These are phyloP conservation scores for Cladorrhinum sp. DNA, from an alignment of 2,329 filamentous ascomycete species.

Conservation along the genomic window DNA sequence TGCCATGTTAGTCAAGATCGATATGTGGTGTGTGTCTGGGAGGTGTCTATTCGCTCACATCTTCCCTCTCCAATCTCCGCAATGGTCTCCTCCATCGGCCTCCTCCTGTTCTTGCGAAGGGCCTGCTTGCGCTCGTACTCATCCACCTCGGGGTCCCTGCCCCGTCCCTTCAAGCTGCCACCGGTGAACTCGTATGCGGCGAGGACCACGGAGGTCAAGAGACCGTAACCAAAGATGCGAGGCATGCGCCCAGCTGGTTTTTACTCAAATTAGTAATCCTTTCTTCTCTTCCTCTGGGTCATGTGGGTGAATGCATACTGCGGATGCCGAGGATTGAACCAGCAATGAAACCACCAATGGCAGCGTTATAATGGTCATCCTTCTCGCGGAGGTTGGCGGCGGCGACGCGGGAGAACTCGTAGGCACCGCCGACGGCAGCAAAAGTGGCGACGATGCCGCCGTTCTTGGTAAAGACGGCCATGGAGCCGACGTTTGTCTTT, in stretches of 20 bases:
- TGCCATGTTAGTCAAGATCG: not conserved
- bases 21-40: constrained; percentile 2
- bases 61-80: constrained; percentile 80
- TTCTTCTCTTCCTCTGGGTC: not conserved
- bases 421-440: constrained; percentile 70
- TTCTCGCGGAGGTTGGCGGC: constrained; percentile 82
- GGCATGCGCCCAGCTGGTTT: constrained; percentile 61
- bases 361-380: constrained; percentile 73
- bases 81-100: constrained; percentile 75
- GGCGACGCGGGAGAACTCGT: constrained; percentile 72
- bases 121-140: constrained; percentile 76
- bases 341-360: constrained; percentile 71
- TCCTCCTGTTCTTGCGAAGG: constrained; percentile 68
- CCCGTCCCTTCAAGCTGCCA: constrained; percentile 50
- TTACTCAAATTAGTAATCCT: not conserved
- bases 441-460: constrained; percentile 70
- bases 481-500: constrained; percentile 75
- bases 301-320: constrained; percentile 53
- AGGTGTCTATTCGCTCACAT: constrained; percentile 55
- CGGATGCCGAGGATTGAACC: constrained; percentile 70
- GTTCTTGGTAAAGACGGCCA: constrained; percentile 75
- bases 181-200: constrained; percentile 67
- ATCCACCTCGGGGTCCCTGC: constrained; percentile 53
- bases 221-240: constrained; percentile 65
- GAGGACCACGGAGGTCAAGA: constrained; percentile 53